Percentiles rank a stretch among this genome's conserved stretches.
These are phyloP conservation scores for Aristolochia fimbriata DNA, from an alignment of 164 flowering plant species.

Conservation along the genomic window DNA sequence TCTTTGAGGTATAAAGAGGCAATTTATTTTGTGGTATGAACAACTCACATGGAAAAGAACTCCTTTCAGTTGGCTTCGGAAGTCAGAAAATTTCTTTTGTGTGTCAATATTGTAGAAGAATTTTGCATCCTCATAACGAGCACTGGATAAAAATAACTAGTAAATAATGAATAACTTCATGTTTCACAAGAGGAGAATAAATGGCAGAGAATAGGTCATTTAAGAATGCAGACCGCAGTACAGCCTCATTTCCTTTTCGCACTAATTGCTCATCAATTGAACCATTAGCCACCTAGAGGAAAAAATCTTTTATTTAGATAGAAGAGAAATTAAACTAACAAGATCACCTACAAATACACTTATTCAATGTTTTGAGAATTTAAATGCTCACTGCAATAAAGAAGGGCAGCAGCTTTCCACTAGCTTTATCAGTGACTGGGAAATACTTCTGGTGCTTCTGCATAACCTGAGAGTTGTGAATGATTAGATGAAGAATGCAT, in stretches of 20 bases:
- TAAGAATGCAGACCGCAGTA: slow-evolving; percentile 48
- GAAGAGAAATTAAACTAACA: neutral
- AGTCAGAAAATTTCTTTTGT: slow-evolving; percentile 53
- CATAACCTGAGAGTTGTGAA: slow-evolving; percentile 58
- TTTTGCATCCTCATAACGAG: slow-evolving; percentile 99
- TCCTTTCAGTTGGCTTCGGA: slow-evolving; percentile 62
- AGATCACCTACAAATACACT: neutral
- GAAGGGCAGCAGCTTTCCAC: slow-evolving; percentile 64
- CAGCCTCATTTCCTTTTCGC: slow-evolving; percentile 95
- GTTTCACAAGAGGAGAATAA: slow-evolving; percentile 1
- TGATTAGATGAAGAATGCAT: too few relatives aligned
- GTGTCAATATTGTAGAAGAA: slow-evolving; percentile 90
- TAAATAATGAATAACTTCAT: neutral
- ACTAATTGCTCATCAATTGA: slow-evolving; percentile 59
- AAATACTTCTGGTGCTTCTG: slow-evolving; percentile 96
- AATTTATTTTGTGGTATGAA: too few relatives aligned
- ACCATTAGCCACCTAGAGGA: slow-evolving; percentile 84
- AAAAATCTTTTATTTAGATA: neutral
- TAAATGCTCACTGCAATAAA: slow-evolving; percentile 70
- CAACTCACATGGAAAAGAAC: slow-evolving; percentile 87
- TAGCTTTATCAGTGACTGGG: slow-evolving; percentile 43
- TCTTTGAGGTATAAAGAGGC: too few relatives aligned
- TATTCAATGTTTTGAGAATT: neutral
- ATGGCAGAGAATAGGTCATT: neutral
- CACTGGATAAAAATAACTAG: slow-evolving; percentile 31